Conservation (phyloP, 2,329 filamentous ascomycete genomes). For the Scleromitrula shiraiana region DNA sequence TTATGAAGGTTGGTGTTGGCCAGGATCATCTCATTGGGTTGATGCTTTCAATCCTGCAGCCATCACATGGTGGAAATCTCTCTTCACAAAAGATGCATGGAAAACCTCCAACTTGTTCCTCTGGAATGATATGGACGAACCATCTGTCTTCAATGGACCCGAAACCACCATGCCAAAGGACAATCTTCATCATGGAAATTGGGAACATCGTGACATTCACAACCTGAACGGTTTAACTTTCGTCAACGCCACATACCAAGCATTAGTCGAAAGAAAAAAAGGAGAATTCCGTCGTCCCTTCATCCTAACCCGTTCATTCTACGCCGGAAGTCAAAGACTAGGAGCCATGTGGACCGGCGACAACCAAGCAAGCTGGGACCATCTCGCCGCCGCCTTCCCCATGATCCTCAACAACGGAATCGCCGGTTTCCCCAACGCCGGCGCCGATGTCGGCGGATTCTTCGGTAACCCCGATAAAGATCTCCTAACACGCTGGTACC, state of each 20-base stretch:
- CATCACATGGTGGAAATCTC: conserved; percentile 78
- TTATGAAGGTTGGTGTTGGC: conserved; percentile 99
- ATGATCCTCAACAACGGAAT: conserved; percentile 94
- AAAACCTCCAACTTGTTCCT: conserved; percentile 89
- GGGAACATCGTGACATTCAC: conserved; percentile 96
- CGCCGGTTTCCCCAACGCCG: conserved; percentile 85
- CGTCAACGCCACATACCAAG: conserved; percentile 87
- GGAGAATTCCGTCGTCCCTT: conserved; percentile 83
- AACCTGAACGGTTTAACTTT: conserved; percentile 95
- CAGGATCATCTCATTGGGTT: conserved; percentile 91
- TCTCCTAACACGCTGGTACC: conserved; percentile 89
- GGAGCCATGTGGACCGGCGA: conserved; percentile 99
- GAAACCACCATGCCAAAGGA: conserved; percentile 99
- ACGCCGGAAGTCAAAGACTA: conserved; percentile 77
- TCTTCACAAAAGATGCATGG: conserved; percentile 86
- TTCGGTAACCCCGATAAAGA: conserved; percentile 96
- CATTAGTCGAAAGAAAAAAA: conserved; percentile 74
- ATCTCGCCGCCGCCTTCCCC: conserved; percentile 80
- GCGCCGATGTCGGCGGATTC: conserved; percentile 94
- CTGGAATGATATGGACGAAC: conserved; percentile 99
- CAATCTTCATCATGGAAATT: conserved; percentile 82
- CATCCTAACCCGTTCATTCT: conserved; percentile 87
- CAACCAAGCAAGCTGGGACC: conserved; percentile 88
- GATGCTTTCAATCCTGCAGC: conserved; percentile 94
- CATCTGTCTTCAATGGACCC: conserved; percentile 95